These are phyloP conservation scores for Colletotrichum karsti DNA, from an alignment of 2,329 filamentous ascomycete genomes.

Conservation along the genomic window DNA sequence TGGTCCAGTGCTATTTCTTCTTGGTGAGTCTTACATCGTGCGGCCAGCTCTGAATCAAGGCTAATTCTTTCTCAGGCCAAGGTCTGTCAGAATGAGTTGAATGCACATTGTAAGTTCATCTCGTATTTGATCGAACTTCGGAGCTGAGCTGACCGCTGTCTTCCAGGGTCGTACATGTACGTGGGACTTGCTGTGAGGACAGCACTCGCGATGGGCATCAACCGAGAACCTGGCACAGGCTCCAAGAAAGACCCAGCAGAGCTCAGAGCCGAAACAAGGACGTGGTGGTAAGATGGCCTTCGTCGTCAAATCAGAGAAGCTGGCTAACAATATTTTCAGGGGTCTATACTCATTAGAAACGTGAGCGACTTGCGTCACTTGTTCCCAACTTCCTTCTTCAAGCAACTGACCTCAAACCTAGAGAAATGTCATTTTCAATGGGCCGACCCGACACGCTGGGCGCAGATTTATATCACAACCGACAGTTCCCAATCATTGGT, in stretches of 20 bases:
- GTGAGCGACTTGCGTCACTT: slow-evolving; percentile 34
- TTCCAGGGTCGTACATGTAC: slow-evolving; percentile 53
- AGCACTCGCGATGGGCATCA: slow-evolving; percentile 56
- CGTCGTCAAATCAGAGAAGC: fast-evolving
- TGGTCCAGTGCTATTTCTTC: slow-evolving; percentile 56
- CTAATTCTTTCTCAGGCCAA: slow-evolving; percentile 40
- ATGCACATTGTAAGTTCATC: slow-evolving; percentile 48
- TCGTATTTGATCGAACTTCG: not conserved
- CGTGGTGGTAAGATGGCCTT: slow-evolving; percentile 52
- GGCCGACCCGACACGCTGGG: slow-evolving; percentile 57
- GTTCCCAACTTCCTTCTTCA: too few relatives aligned
- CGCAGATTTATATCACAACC: slow-evolving; percentile 57
- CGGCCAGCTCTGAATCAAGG: not conserved
- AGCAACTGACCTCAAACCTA: slow-evolving; percentile 24
- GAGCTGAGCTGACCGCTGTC: not conserved
- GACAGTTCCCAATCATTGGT: slow-evolving; percentile 38
- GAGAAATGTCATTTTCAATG: slow-evolving; percentile 56
- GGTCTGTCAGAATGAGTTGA: slow-evolving; percentile 58
- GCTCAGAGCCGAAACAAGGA: slow-evolving; percentile 47
- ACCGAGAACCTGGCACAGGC: slow-evolving; percentile 44
- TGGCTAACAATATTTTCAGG: slow-evolving; percentile 34
- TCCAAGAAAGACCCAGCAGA: slow-evolving; percentile 43
- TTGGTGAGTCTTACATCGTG: slow-evolving; percentile 39
- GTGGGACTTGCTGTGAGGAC: slow-evolving; percentile 56
- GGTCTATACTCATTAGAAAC: slow-evolving; percentile 53